Base-by-base conservation (phyloP, 2,329 filamentous ascomycete genomes). In the Aspergillus unguis region DNA sequence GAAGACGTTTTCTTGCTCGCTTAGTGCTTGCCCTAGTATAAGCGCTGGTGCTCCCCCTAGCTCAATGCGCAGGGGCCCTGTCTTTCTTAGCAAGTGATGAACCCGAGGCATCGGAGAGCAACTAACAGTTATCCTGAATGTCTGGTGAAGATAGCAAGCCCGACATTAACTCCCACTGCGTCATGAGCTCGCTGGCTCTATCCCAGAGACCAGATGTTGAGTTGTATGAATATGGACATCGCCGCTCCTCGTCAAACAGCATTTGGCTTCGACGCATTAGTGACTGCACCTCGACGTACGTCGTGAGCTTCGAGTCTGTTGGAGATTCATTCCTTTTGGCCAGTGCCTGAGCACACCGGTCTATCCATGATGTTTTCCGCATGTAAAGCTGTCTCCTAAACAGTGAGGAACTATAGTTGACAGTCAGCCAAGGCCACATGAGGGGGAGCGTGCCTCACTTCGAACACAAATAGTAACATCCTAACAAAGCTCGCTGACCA, bases 361-460 rank as follows among this genome's bases (percentile, higher is more conserved):
- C 6, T n/a, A 58, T 52, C 53, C 53, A 58, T 17, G 29, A 37
- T 7, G 55, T 53, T 28, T 53, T 17, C 27, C 35, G 49, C 55
- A 58, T 55, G 5, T 35, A 46, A 28, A 58, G 26, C 23, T 58
- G 50, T 17, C 44, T 46, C 11, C 50, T 50, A 23, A 58, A 55
- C 27, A 53, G 29, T 2, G 55, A 55, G 4, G 47, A 48, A 6
- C 55, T 57, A 17, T 11, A 5, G 1, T 7, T 26, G 2, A 36
- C 9, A 6, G 11, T 47, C 29, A 47, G 37, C 17, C 27, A 17
- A 9, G n/a, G 5, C 2, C 3, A 6, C 6, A n/a, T 11, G 26
- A n/a, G 11, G 26, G 17, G 3, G 17, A 6, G 17, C 17, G 7
- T 27, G 17, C 25, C 8, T 49, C 49, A 27, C 17, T 49, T 50